phyloP scores from a whole-genome alignment of 2,329 filamentous ascomycete genomes.

The Dendrostoma leiphaemia region DNA sequence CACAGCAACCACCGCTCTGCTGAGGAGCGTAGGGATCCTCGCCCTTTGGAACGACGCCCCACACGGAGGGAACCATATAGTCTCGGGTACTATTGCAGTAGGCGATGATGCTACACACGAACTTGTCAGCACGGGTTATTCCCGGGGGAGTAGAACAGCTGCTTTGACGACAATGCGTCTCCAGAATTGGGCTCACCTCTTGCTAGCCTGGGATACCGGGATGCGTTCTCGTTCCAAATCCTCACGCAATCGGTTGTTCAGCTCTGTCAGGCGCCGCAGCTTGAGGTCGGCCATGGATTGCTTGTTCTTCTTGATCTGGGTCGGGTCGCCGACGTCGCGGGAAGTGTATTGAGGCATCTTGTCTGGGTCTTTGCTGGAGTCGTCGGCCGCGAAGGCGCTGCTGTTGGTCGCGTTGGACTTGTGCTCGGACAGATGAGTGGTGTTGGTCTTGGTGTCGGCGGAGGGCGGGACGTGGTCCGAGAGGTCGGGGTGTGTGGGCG shows the following conservation, averaged over 20 bases:
- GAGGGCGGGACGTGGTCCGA: constrained; percentile 2
- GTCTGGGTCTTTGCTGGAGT: constrained; percentile 31
- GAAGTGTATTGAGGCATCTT: constrained; percentile 65
- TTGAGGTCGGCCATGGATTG: constrained; percentile 99
- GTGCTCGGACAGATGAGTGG: constrained; percentile 17
- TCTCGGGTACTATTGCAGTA: constrained; percentile 98
- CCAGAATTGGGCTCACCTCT: constrained; percentile 59
- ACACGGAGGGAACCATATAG: constrained; percentile 98
- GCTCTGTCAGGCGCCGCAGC: constrained; percentile 89
- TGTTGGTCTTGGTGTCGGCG: constrained; percentile 17
- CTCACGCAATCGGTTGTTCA: constrained; percentile 93
- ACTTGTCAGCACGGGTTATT: constrained; percentile 3
- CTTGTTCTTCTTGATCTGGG: constrained; percentile 85
- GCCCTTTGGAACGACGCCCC: constrained; percentile 90
- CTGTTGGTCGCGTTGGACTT: constrained; percentile 21
- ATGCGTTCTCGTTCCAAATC: constrained; percentile 94
- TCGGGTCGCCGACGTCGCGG: constrained; percentile 65
- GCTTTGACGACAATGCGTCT: background rate
- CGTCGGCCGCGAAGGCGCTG: constrained; percentile 27
- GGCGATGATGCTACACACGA: constrained; percentile 74
- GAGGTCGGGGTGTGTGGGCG: constrained; percentile 13
- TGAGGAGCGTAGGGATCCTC: constrained; percentile 99
- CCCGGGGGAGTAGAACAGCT: background rate
- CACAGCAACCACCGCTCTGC: constrained; percentile 88
- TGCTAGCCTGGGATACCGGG: constrained; percentile 89